phyloP scores from a whole-genome alignment of 2,329 filamentous ascomycete species.

The Trichoderma sp. region DNA sequence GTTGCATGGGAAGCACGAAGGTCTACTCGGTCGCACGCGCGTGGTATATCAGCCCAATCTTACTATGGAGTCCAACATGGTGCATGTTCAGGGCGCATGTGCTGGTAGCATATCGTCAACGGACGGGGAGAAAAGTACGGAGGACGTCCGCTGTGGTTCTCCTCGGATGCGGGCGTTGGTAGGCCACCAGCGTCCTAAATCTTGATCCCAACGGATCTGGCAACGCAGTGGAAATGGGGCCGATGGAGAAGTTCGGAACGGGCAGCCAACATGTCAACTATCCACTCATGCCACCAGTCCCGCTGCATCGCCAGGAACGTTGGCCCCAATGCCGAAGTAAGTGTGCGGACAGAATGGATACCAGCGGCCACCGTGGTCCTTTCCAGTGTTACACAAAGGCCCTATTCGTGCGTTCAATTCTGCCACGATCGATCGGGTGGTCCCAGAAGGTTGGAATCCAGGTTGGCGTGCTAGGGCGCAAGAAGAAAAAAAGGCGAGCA shows the following conservation, averaged over 20 bases:
- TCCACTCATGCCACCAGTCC: slow-evolving; percentile 19
- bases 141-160: slow-evolving; percentile 2
- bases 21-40: background rate
- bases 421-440: slow-evolving; percentile 19
- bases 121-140: background rate
- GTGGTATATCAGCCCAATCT: background rate
- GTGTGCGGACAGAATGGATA: slow-evolving; percentile 16
- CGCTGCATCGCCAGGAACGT: slow-evolving; percentile 21
- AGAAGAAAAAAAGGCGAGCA: background rate
- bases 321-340: slow-evolving; percentile 19
- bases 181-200: slow-evolving; percentile 4
- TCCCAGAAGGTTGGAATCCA: slow-evolving; percentile 18
- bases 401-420: slow-evolving; percentile 15
- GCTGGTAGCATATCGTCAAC: slow-evolving; percentile 4
- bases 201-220: slow-evolving; percentile 17
- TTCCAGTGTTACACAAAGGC: slow-evolving; percentile 11
- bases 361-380: slow-evolving; percentile 12
- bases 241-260: slow-evolving; percentile 19
- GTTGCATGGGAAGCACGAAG: background rate
- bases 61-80: background rate
- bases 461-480: background rate
- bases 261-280: slow-evolving; percentile 16
- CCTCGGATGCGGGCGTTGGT: slow-evolving; percentile 7
- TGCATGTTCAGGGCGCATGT: background rate
- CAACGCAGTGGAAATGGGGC: slow-evolving; percentile 20